Conservation (phyloP, 2,329 filamentous ascomycete genomes). For the Paecilomyces formosus region DNA sequence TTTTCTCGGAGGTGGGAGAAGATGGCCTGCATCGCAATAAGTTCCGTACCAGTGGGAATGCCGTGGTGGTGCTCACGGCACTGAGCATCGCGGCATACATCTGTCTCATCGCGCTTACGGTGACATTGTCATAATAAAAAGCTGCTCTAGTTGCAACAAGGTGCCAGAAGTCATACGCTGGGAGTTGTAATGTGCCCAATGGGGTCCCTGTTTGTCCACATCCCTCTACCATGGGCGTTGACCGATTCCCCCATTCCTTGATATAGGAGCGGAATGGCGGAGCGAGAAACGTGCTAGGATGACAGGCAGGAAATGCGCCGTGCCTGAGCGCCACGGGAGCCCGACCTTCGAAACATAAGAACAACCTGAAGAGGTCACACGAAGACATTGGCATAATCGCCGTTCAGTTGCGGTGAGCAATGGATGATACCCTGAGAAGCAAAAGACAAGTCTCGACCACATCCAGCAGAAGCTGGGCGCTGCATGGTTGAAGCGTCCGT, state of each 20-base stretch:
- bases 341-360: not conserved
- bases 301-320: not conserved
- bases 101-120: slow-evolving; percentile 52
- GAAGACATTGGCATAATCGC: not conserved
- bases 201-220: not conserved
- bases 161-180: not conserved
- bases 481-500: not conserved
- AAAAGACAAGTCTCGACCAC: not conserved
- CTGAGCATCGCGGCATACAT: slow-evolving; percentile 57
- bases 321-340: not conserved
- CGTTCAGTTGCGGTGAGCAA: not conserved
- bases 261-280: not conserved
- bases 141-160: not conserved
- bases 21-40: slow-evolving; percentile 55
- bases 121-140: slow-evolving; percentile 36
- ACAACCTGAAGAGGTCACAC: not conserved
- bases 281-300: not conserved
- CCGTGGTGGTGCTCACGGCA: slow-evolving; percentile 55
- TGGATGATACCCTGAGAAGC: not conserved
- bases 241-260: not conserved
- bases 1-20: slow-evolving; percentile 59
- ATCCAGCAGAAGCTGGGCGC: not conserved
- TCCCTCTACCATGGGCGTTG: not conserved
- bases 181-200: not conserved
- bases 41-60: slow-evolving; percentile 60